Percentiles rank a stretch among this genome's conserved stretches.
phyloP scores from a whole-genome alignment of 768 basidiomycete species.

The Lentinus brumalis region DNA sequence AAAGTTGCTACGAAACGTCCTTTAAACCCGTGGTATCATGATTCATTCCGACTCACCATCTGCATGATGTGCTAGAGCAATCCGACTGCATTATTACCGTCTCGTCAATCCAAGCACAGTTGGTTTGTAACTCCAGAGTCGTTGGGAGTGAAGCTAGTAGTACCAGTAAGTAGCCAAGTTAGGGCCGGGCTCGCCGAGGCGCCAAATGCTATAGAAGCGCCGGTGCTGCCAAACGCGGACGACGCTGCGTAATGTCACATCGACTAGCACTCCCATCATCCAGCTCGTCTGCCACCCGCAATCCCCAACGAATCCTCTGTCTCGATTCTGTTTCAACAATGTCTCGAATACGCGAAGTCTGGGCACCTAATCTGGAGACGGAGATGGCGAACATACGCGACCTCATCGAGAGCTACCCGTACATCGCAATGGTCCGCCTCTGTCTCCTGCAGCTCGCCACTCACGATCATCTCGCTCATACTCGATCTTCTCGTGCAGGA shows the following conservation, averaged over 20 bases:
- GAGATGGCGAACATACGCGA: conserved; percentile 91
- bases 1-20: too few relatives aligned
- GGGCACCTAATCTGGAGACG: conserved; percentile 88
- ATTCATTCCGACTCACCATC: too few relatives aligned
- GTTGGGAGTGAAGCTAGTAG: too few relatives aligned
- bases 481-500: conserved; percentile 57
- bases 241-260: conserved; percentile 3
- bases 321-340: conserved; percentile 34
- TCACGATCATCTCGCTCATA: conserved; percentile 21
- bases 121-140: too few relatives aligned
- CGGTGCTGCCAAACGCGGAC: not conserved
- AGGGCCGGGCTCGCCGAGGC: too few relatives aligned
- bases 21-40: too few relatives aligned
- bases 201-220: conserved; percentile 11
- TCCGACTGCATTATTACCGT: too few relatives aligned
- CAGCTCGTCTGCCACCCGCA: not conserved
- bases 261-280: conserved; percentile 3
- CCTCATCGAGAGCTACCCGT: conserved; percentile 88
- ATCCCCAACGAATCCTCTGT: not conserved
- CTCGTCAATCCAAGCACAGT: too few relatives aligned
- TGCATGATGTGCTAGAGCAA: too few relatives aligned
- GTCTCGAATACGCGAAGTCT: conserved; percentile 93
- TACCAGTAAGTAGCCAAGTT: too few relatives aligned
- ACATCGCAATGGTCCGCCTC: conserved; percentile 85
- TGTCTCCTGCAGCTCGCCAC: conserved; percentile 19